These are phyloP conservation scores for Boletus pseudo-olivaceus DNA, from an alignment of 768 basidiomycete genomes.

Conservation along the genomic window DNA sequence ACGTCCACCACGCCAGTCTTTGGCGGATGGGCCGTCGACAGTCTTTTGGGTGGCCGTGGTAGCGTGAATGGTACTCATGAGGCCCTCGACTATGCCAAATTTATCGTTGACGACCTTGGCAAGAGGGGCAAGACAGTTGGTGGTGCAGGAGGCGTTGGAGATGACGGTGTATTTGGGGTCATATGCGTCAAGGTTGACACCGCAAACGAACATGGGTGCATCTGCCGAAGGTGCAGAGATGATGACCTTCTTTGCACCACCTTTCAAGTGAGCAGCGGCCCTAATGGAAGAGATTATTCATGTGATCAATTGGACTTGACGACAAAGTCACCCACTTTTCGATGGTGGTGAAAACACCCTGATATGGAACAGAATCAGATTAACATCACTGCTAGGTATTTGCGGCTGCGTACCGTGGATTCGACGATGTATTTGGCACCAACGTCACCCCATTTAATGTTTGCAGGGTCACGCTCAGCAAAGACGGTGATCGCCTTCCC, in stretches of 20 bases:
- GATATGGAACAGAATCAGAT: conserved; percentile 1
- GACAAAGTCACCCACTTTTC: conserved; percentile 59
- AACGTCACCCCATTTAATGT: conserved; percentile 76
- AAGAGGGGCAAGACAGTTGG: conserved; percentile 99
- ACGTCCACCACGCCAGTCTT: conserved; percentile 98
- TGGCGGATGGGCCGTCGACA: conserved; percentile 90
- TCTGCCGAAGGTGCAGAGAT: conserved; percentile 99
- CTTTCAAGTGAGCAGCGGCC: conserved; percentile 91
- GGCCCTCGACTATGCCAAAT: conserved; percentile 91
- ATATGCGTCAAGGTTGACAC: conserved; percentile 94
- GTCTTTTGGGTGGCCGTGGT: conserved; percentile 96
- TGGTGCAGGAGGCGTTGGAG: conserved; percentile 99
- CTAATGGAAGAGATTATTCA: conserved; percentile 32
- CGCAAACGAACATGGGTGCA: conserved; percentile 91
- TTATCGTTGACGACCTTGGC: conserved; percentile 98
- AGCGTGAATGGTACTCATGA: conserved; percentile 98
- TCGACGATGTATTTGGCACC: conserved; percentile 95
- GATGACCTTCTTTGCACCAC: conserved; percentile 99
- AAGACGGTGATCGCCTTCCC: conserved; percentile 75
- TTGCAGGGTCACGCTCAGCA: conserved; percentile 82
- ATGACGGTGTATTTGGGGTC: conserved; percentile 88
- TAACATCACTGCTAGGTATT: not conserved
- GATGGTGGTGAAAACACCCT: conserved; percentile 96
- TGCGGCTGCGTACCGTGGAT: conserved; percentile 65
- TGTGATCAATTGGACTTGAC: not conserved